phyloP scores from a whole-genome alignment of 345 rosid species.

The Xanthoceras sorbifolium region DNA sequence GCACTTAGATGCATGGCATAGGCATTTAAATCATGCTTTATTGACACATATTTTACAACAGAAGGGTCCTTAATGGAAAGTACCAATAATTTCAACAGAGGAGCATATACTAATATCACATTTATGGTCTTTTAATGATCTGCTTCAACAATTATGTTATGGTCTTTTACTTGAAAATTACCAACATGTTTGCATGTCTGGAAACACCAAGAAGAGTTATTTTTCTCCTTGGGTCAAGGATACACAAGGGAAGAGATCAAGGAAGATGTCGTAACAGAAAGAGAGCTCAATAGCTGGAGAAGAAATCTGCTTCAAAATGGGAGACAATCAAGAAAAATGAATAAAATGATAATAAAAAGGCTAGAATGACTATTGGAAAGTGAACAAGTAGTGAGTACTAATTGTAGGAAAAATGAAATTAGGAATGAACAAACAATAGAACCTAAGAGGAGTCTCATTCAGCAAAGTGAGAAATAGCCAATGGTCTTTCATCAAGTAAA shows the following conservation, averaged over 20 bases:
- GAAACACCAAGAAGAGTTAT: background rate
- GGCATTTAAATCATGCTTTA: background rate
- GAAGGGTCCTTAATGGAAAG: background rate
- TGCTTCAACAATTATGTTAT: constrained; percentile 8
- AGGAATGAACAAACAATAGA: background rate
- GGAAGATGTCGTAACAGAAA: background rate
- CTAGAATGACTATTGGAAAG: background rate
- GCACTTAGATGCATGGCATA: background rate
- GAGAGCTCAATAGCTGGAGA: background rate
- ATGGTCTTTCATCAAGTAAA: background rate
- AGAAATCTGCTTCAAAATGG: background rate
- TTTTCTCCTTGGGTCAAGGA: background rate
- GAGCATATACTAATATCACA: background rate
- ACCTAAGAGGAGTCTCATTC: background rate
- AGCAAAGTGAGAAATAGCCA: background rate
- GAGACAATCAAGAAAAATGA: background rate
- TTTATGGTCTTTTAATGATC: background rate
- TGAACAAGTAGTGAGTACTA: background rate
- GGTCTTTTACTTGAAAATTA: background rate
- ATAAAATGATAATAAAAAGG: background rate
- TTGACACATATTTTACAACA: background rate
- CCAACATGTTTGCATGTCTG: background rate
- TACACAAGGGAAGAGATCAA: background rate
- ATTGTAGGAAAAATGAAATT: background rate
- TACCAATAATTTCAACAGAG: background rate